phyloP scores from a whole-genome alignment of 2,329 filamentous ascomycete species.

The Harringtonia aguacate region DNA sequence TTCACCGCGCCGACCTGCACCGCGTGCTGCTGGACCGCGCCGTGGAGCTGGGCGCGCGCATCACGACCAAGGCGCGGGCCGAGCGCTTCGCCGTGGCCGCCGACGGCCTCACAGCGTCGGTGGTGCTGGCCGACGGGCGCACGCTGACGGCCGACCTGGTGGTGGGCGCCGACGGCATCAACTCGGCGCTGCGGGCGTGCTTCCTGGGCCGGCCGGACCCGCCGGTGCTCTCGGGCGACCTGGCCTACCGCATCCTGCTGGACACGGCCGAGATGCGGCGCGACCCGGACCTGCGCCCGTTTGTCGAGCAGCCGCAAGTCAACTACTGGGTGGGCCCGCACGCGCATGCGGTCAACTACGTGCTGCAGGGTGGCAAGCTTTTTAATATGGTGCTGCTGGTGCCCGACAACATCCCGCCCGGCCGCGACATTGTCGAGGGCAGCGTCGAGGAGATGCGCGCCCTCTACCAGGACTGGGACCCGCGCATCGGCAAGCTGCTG shows the following conservation, averaged over 20 bases:
- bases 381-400: slow-evolving; percentile 23
- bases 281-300: slow-evolving; percentile 16
- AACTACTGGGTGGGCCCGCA: slow-evolving; percentile 23
- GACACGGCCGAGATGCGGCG: slow-evolving; percentile 17
- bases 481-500: slow-evolving; percentile 22
- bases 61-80: slow-evolving; percentile 16
- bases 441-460: slow-evolving; percentile 23
- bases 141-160: slow-evolving; percentile 23
- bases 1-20: slow-evolving; percentile 22
- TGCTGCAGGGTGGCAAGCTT: slow-evolving; percentile 19
- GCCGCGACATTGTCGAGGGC: slow-evolving; percentile 14
- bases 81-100: slow-evolving; percentile 13
- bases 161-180: slow-evolving; percentile 28
- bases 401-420: slow-evolving; percentile 12
- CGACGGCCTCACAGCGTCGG: slow-evolving; percentile 7
- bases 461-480: slow-evolving; percentile 25
- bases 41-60: slow-evolving; percentile 14
- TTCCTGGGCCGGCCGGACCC: slow-evolving; percentile 12
- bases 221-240: slow-evolving; percentile 20
- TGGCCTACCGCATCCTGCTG: slow-evolving; percentile 24
- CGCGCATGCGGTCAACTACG: slow-evolving; percentile 22
- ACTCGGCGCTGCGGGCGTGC: slow-evolving; percentile 13
- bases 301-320: slow-evolving; percentile 18
- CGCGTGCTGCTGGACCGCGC: slow-evolving; percentile 17
- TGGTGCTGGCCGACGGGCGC: slow-evolving; percentile 16